phyloP scores from a whole-genome alignment of 179 eudicot genomes.

The Beta lomatogona region DNA sequence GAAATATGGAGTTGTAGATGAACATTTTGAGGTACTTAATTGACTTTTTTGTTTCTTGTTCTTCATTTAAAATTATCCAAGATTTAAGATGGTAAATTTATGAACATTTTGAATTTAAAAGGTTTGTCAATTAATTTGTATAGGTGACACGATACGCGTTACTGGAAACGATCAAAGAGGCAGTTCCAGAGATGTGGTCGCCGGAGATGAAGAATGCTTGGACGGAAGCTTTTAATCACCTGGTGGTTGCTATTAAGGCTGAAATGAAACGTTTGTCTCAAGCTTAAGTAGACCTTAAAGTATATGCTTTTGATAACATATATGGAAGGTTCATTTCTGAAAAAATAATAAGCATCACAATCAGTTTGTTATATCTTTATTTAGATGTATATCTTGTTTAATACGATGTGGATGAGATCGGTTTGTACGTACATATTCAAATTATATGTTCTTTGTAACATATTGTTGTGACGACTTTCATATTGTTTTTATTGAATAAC shows the following conservation, averaged over 20 bases:
- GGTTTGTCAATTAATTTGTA: neutral
- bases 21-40: constrained; percentile 70
- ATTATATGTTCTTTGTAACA: no score
- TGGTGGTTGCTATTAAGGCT: constrained; percentile 71
- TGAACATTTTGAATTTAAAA: neutral
- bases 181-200: constrained; percentile 82
- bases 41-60: neutral
- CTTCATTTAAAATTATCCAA: neutral
- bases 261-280: constrained; percentile 53
- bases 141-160: constrained; percentile 72
- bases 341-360: neutral
- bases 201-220: constrained; percentile 82
- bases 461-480: no score
- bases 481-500: no score
- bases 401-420: neutral
- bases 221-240: constrained; percentile 66
- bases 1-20: constrained; percentile 72
- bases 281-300: constrained; percentile 17
- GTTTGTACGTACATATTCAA: no score
- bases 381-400: neutral
- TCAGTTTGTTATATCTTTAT: neutral
- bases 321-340: neutral
- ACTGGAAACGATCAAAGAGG: constrained; percentile 71
- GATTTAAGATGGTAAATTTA: neutral
- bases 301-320: neutral